Evolutionary conservation across 768 basidiomycete species (phyloP).

Genomic region (Russula griseocarnosa): DNA sequence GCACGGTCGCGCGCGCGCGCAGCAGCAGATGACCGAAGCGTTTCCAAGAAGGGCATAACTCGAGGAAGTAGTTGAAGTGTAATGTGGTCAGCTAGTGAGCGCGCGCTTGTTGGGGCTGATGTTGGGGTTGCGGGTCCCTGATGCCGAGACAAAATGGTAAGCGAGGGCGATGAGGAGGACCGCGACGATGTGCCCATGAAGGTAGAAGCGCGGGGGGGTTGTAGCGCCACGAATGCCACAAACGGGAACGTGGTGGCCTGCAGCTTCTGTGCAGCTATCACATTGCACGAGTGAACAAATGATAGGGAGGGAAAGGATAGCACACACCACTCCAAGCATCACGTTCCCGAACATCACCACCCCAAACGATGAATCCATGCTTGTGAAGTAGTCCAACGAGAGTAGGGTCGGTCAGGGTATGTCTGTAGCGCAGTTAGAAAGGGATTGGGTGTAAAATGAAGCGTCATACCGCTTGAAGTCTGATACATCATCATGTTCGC

Average conservation of each 20-base stretch:
- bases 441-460: background rate
- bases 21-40: constrained; percentile 52
- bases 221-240: constrained; percentile 85
- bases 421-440: constrained; percentile 38
- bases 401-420: constrained; percentile 68
- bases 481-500: constrained; percentile 85
- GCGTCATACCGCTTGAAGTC: constrained; percentile 74
- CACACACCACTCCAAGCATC: constrained; percentile 73
- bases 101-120: constrained; percentile 56
- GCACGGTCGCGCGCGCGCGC: constrained; percentile 47
- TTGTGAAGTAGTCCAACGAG: constrained; percentile 67
- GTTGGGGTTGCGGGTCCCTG: constrained; percentile 57
- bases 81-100: constrained; percentile 62
- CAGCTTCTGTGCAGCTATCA: constrained; percentile 63
- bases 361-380: constrained; percentile 84
- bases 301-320: constrained; percentile 1
- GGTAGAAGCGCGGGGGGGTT: constrained; percentile 53
- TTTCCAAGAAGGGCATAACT: constrained; percentile 66
- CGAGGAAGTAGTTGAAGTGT: constrained; percentile 73
- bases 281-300: constrained; percentile 2
- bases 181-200: constrained; percentile 37
- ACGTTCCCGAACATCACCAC: constrained; percentile 78
- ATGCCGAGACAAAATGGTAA: constrained; percentile 85
- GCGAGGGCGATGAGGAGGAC: constrained; percentile 36
- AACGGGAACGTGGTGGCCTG: constrained; percentile 91